phyloP scores from a whole-genome alignment of 2,329 filamentous ascomycete genomes.

The Moelleriella libera region DNA sequence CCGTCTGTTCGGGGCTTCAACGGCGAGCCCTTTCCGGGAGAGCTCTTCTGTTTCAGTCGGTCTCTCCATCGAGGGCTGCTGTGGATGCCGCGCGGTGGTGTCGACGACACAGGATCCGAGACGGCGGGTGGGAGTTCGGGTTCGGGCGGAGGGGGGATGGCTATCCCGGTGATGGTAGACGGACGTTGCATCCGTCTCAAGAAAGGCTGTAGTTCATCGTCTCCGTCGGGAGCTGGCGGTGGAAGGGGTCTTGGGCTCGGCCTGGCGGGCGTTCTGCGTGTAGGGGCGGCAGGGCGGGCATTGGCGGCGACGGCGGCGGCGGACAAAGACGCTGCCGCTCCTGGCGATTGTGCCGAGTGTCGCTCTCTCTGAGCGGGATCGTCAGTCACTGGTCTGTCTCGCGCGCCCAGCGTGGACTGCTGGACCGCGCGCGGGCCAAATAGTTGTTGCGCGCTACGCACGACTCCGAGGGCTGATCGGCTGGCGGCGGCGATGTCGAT shows the following conservation, averaged over 20 bases:
- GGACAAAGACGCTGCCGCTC: too few species aligned
- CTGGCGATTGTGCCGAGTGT: too few species aligned
- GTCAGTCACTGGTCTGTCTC: too few species aligned
- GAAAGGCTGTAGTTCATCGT: slow-evolving; percentile 17
- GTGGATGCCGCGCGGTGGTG: slow-evolving; percentile 45
- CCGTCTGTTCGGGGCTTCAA: slow-evolving; percentile 28
- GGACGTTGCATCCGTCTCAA: slow-evolving; percentile 13
- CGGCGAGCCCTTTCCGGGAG: slow-evolving; percentile 31
- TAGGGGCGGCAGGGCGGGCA: slow-evolving; percentile 18
- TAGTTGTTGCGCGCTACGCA: too few species aligned
- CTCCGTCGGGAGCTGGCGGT: slow-evolving; percentile 20
- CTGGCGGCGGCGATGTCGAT: too few species aligned
- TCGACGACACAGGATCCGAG: slow-evolving; percentile 37
- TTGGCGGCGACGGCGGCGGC: slow-evolving; percentile 7
- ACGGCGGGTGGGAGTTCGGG: slow-evolving; percentile 49
- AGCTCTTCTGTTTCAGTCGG: slow-evolving; percentile 19
- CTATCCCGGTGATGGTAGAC: slow-evolving; percentile 17
- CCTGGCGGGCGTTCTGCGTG: slow-evolving; percentile 25
- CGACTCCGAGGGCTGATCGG: too few species aligned
- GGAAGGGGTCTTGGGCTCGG: slow-evolving; percentile 32
- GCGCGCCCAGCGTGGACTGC: too few species aligned
- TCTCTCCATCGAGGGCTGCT: slow-evolving; percentile 35
- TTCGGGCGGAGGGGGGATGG: slow-evolving; percentile 26
- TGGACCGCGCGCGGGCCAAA: too few species aligned
- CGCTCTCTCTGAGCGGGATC: too few species aligned